These are phyloP conservation scores for Discostella stelligeroides DNA, from an alignment of 108 stramenopile genomes.

Conservation along the genomic window DNA sequence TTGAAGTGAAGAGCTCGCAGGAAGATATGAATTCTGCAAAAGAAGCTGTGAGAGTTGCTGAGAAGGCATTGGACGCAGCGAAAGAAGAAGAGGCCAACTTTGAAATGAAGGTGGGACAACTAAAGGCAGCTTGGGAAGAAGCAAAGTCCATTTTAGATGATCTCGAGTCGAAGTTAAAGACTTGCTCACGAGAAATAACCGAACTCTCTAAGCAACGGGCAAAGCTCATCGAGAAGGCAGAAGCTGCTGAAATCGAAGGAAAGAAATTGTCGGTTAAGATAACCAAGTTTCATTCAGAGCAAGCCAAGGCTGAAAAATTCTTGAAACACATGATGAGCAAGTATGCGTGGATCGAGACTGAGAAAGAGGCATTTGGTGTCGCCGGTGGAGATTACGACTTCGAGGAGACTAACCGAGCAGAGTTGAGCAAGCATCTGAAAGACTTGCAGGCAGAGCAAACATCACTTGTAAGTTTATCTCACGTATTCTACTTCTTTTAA, in stretches of 20 bases:
- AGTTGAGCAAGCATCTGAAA: conserved; percentile 70
- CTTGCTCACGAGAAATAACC: conserved; percentile 79
- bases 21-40: conserved; percentile 66
- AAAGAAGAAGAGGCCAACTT: conserved; percentile 58
- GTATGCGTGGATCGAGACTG: conserved; percentile 94
- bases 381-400: conserved; percentile 97
- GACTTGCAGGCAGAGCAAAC: conserved; percentile 84
- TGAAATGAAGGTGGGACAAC: conserved; percentile 80
- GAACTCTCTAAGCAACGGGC: conserved; percentile 60
- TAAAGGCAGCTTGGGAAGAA: conserved; percentile 78
- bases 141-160: conserved; percentile 67
- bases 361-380: conserved; percentile 93
- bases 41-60: conserved; percentile 63
- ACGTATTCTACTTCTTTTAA: neutral
- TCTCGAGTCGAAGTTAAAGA: conserved; percentile 69
- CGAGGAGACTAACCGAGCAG: conserved; percentile 63
- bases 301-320: conserved; percentile 66
- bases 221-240: conserved; percentile 62
- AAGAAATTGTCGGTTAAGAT: conserved; percentile 86
- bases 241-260: conserved; percentile 79
- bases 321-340: conserved; percentile 74
- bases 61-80: conserved; percentile 69
- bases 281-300: conserved; percentile 75
- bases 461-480: conserved; percentile 59
- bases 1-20: conserved; percentile 82